Base-by-base conservation (phyloP, 2,329 filamentous ascomycete genomes). In the Trichophaea hybrida region DNA sequence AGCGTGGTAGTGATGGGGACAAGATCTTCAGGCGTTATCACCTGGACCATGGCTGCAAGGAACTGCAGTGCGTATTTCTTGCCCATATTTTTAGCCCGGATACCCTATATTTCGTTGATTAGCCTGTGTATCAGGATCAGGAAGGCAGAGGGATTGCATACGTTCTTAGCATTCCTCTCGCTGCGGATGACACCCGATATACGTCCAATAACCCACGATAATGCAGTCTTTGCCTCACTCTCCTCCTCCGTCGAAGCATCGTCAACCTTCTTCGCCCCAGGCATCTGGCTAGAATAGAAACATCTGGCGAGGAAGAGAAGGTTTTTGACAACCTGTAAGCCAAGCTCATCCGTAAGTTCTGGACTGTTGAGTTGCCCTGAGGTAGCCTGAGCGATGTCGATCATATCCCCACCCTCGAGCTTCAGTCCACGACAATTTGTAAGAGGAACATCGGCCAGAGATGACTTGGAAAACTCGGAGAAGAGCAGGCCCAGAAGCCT, bases 101-200 rank as follows among this genome's bases (percentile, higher is more conserved):
- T 57, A 17, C 65, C 65, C 67, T 68, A 46, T 13, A 37, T 38
- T 15, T 37, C 40, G 15, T 6, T 37, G 32, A 17, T 54, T 32
- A 54, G 51, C 51, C 12, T 10, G 5, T 13, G 12, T 15, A 12
- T 12, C 8, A 37, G 10, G 7, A 35, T 43, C 24, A 54, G 8
- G 8, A 10, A 13, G 32, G 17, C 24, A 54, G 12, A 37, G 32
- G 17, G 6, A 24, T 15, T 40, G 10, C 6, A 2, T 67, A 68
- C 66, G 64, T 65, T 68, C 48, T 66, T 66, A 44, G 67, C 65
- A 61, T 66, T 68, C 53, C 63, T 78, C 67, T 94, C 88, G 66
- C 85, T 83, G 49, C 91, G 82, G 40, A 96, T 77, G 61, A 94
- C 83, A 62, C 82, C 83, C 0, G 88, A 85, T 2, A 94, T 78